These are phyloP conservation scores for Parmelia sp. DNA, from an alignment of 495 filamentous ascomycete species.

Conservation along the genomic window DNA sequence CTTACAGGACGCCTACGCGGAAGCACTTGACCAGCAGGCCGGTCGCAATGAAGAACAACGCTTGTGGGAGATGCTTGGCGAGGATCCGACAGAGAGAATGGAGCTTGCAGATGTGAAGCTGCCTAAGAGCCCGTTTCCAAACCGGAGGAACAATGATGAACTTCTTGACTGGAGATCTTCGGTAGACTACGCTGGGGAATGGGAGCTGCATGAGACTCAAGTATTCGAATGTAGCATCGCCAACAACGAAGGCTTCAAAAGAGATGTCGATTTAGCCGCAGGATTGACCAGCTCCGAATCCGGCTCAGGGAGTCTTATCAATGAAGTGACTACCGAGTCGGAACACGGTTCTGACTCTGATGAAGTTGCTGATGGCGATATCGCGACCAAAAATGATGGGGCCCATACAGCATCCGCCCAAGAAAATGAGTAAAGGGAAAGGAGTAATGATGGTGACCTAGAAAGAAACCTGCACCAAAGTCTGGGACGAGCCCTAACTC, in stretches of 20 bases:
- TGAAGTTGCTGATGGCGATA: background rate
- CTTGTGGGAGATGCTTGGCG: constrained; percentile 49
- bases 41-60: constrained; percentile 50
- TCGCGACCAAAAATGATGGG: background rate
- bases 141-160: constrained; percentile 33
- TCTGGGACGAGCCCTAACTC: too few species aligned
- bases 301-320: background rate
- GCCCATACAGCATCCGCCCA: background rate
- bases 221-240: constrained; percentile 32
- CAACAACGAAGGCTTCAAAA: constrained; percentile 24
- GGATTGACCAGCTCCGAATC: background rate
- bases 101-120: constrained; percentile 17
- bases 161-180: constrained; percentile 42
- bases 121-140: constrained; percentile 24
- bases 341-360: constrained; percentile 5
- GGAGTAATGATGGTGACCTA: background rate
- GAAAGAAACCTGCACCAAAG: background rate
- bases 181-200: constrained; percentile 41
- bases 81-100: constrained; percentile 24
- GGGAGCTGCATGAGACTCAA: constrained; percentile 43
- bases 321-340: background rate
- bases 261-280: background rate
- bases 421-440: background rate
- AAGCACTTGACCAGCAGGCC: constrained; percentile 45
- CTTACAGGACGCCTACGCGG: constrained; percentile 46